A percentile compares a stretch with the other conserved stretches of the same genome.
phyloP scores from a whole-genome alignment of 257 asterid species.

The Marsdenia floribunda region DNA sequence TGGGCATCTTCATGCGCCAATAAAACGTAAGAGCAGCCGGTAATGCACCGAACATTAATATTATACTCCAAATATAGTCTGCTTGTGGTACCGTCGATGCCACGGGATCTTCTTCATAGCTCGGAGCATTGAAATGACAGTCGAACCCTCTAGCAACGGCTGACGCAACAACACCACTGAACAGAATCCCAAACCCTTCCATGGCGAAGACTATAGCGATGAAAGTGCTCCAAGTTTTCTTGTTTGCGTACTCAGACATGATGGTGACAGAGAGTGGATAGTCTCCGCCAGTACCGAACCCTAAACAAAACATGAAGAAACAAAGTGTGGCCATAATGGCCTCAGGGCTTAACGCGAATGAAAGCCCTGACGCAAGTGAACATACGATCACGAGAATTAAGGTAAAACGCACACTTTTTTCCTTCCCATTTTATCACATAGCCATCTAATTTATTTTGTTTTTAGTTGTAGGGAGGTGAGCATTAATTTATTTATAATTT shows the following conservation, averaged over 20 bases:
- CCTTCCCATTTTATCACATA: conserved; percentile 28
- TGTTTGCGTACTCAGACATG: conserved; percentile 32
- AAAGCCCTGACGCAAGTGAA: conserved; percentile 35
- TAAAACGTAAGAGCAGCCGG: conserved; percentile 22
- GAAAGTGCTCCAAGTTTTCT: conserved; percentile 29
- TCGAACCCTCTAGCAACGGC: conserved; percentile 13
- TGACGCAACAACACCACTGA: conserved; percentile 20
- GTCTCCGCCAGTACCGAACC: conserved; percentile 33
- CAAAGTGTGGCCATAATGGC: conserved; percentile 28
- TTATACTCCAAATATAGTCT: conserved; percentile 23
- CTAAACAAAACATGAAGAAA: conserved; percentile 34
- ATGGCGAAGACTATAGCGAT: conserved; percentile 31
- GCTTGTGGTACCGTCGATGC: conserved; percentile 26
- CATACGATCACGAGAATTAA: conserved; percentile 24
- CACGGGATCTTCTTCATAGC: conserved; percentile 22
- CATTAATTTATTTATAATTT: too few species aligned
- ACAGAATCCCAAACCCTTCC: conserved; percentile 31
- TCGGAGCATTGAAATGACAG: conserved; percentile 19
- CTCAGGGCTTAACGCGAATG: conserved; percentile 21
- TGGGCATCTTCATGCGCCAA: conserved; percentile 28
- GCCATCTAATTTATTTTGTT: background rate
- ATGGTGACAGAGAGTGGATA: conserved; percentile 31
- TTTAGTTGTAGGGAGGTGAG: too few species aligned
- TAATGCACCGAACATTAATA: conserved; percentile 20
- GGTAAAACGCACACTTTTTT: conserved; percentile 25